These are phyloP conservation scores for Catunica adiposa DNA, from an alignment of 2,329 filamentous ascomycete species.

Conservation along the genomic window DNA sequence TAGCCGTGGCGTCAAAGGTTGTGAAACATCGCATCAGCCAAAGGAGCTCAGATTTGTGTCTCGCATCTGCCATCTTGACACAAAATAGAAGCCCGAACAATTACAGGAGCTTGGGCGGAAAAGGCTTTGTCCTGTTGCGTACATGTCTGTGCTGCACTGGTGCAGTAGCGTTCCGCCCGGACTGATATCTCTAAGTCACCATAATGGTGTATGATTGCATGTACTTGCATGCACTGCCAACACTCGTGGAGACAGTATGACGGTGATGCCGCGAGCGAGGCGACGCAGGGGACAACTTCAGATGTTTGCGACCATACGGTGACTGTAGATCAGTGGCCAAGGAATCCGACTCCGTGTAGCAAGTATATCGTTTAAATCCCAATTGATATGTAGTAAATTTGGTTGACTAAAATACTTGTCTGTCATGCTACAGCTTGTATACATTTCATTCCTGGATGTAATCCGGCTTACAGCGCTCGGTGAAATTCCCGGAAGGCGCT, in stretches of 20 bases:
- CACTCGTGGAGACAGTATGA: background rate
- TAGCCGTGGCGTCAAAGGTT: background rate
- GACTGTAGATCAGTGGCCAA: background rate
- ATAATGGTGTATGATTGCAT: background rate
- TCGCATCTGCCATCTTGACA: slow-evolving; percentile 9
- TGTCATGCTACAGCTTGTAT: too few species aligned
- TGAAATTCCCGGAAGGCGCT: too few species aligned
- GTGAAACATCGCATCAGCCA: slow-evolving; percentile 9
- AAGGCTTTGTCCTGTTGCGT: background rate
- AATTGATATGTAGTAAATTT: background rate
- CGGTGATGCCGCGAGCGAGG: background rate
- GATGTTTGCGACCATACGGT: background rate
- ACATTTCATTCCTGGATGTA: too few species aligned
- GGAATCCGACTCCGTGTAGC: background rate
- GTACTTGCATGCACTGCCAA: background rate
- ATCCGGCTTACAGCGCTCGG: too few species aligned
- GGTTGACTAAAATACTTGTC: background rate
- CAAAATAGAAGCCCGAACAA: background rate
- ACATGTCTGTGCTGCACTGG: background rate
- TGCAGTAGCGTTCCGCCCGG: background rate
- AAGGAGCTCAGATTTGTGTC: background rate
- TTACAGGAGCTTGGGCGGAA: background rate
- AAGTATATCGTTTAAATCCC: too few species aligned
- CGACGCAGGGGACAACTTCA: background rate
- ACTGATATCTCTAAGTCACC: background rate